These are phyloP conservation scores for Ogataea zsoltii DNA, from an alignment of 805 yeast genomes.

Conservation along the genomic window DNA sequence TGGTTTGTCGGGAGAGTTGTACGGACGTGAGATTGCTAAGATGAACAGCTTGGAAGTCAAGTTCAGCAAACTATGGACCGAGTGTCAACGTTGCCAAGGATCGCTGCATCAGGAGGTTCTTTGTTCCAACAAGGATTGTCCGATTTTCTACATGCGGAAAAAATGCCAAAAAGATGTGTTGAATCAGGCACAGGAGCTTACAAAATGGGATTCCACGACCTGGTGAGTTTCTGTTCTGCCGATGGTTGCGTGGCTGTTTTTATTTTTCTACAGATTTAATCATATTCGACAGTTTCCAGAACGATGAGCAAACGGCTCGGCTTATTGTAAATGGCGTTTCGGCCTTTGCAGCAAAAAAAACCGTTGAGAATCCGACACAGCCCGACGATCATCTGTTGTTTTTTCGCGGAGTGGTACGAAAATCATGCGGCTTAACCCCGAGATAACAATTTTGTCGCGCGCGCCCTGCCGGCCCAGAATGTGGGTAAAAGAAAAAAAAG, in stretches of 20 bases:
- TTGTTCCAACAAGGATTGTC: conserved; percentile 95
- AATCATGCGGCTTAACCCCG: background rate
- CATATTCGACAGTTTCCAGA: background rate
- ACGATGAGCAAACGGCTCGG: background rate
- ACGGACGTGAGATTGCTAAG: conserved; percentile 76
- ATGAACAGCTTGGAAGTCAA: conserved; percentile 79
- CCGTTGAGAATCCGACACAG: background rate
- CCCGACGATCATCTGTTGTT: background rate
- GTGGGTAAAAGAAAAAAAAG: too few relatives aligned
- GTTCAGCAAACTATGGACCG: conserved; percentile 93
- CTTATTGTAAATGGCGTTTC: background rate
- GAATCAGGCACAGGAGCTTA: conserved; percentile 56
- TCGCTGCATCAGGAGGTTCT: conserved; percentile 93
- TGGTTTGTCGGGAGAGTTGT: conserved; percentile 70
- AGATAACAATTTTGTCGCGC: background rate
- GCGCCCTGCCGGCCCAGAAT: too few relatives aligned
- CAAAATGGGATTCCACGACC: conserved; percentile 61
- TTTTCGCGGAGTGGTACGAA: background rate
- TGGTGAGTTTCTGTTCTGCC: conserved; percentile 39
- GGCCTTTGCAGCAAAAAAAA: conserved; percentile 1
- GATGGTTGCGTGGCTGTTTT: too few relatives aligned
- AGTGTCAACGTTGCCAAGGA: conserved; percentile 97
- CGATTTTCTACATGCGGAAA: conserved; percentile 95
- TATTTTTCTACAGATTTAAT: too few relatives aligned
- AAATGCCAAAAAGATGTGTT: conserved; percentile 74